phyloP scores from a whole-genome alignment of 2,329 filamentous ascomycete species.

The Dryadomyces sulphureus region DNA sequence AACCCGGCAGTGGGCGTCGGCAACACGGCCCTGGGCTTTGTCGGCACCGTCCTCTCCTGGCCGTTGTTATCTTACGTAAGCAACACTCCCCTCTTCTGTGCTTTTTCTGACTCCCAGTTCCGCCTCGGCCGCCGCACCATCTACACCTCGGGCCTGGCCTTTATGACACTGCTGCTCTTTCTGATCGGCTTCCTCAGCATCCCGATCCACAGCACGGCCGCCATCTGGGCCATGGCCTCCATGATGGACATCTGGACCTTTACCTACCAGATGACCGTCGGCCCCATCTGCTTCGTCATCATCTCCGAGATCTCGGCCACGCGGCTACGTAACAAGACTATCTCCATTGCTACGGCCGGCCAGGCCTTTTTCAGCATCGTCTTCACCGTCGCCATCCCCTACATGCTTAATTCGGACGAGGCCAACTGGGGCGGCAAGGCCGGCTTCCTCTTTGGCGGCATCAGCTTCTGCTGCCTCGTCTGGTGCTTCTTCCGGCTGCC shows the following conservation, averaged over 20 bases:
- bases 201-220: slow-evolving; percentile 10
- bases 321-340: slow-evolving; percentile 28
- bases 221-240: background rate
- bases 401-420: slow-evolving; percentile 19
- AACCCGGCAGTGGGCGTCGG: background rate
- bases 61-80: slow-evolving; percentile 1
- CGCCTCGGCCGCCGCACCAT: slow-evolving; percentile 33
- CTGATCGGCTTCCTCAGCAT: slow-evolving; percentile 27
- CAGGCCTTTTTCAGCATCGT: slow-evolving; percentile 29
- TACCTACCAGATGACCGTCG: slow-evolving; percentile 16
- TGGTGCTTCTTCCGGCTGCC: slow-evolving; percentile 37
- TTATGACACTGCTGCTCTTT: slow-evolving; percentile 18
- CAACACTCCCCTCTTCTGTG: background rate
- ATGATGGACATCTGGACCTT: background rate
- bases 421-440: slow-evolving; percentile 25
- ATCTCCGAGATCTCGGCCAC: slow-evolving; percentile 32
- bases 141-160: slow-evolving; percentile 27
- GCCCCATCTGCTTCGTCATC: slow-evolving; percentile 30
- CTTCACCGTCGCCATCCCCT: slow-evolving; percentile 22
- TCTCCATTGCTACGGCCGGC: slow-evolving; percentile 25
- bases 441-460: slow-evolving; percentile 27
- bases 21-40: slow-evolving; percentile 32
- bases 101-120: background rate
- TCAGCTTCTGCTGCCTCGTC: slow-evolving; percentile 26
- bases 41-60: slow-evolving; percentile 2